These are phyloP conservation scores for Lagenidium giganteum DNA, from an alignment of 352 stramenopile genomes.

Conservation along the genomic window DNA sequence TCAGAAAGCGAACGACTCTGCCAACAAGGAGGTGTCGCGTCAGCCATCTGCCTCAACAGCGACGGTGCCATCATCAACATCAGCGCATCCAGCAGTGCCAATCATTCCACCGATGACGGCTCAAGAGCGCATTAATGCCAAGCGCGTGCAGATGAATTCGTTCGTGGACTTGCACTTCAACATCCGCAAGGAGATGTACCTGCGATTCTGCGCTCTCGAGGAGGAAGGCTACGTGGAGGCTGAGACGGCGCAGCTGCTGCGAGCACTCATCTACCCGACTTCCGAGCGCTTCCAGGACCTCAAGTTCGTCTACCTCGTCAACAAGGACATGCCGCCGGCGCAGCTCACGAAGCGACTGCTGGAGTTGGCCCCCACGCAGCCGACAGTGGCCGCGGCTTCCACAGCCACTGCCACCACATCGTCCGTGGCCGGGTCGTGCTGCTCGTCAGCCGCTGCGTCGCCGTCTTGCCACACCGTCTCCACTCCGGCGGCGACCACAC, in stretches of 20 bases:
- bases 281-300: constrained; percentile 82
- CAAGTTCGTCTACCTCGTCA: constrained; percentile 87
- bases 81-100: not conserved
- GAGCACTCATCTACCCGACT: constrained; percentile 77
- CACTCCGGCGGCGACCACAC: too few species aligned
- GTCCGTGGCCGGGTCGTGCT: not conserved
- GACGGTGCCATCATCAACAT: constrained; percentile 17
- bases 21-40: too few species aligned
- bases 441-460: too few species aligned
- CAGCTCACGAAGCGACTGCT: constrained; percentile 76
- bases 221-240: constrained; percentile 63
- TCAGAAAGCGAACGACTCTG: not conserved
- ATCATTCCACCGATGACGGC: too few species aligned
- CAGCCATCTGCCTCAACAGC: constrained; percentile 23
- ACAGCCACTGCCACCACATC: constrained; percentile 5
- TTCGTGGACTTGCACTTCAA: constrained; percentile 82
- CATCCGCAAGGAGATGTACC: constrained; percentile 86
- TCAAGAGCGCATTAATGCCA: too few species aligned
- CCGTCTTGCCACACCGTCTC: too few species aligned
- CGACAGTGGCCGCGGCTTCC: constrained; percentile 1
- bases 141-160: constrained; percentile 74
- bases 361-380: constrained; percentile 35
- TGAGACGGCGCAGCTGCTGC: constrained; percentile 68
- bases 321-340: constrained; percentile 69
- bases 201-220: constrained; percentile 74